Evolutionary conservation across 2,329 filamentous ascomycete species (phyloP), one percentile per base, ranked within the genome.

Genomic region (Leptographium lundbergii): DNA sequence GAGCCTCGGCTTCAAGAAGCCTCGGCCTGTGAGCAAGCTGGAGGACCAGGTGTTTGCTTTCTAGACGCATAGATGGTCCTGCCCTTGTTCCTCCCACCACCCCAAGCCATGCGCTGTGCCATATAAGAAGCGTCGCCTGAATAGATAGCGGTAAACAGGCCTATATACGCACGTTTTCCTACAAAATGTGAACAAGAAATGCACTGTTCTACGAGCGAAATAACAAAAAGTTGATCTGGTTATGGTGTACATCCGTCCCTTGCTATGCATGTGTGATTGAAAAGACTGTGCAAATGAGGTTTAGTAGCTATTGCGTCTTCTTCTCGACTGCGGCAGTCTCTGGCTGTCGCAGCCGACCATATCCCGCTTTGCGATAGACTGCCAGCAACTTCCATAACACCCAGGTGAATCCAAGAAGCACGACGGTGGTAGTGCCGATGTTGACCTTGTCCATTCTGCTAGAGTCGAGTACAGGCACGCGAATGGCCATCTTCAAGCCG

Each of bases 11-110:
- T 99, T 87, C 79, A 82, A 89, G 70, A 97, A 97, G 81, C 89
- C 94, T 50, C 84, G 86, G 62, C 90, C 92, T 52, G 91, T 97
- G 68, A 96, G 91, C 85, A 97, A 97, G 83, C 85, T 97, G 58
- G 88, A 92, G 71, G 94, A 99, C 73, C 94, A 97, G 75, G 89
- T 99, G 66, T 99, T 99, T 77, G 91, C 89, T 70, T 99, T 99
- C 76, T 88, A 74, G 68, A 55, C 3, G 27, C 13, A 51, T 54
- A 32, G 17, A 36, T n/a, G 22, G 39, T 6, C 14, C 19, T 6
- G 14, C 17, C 4, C 39, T 19, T 42, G 4, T 6, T 42, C 42
- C 42, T n/a, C 42, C 19, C 42, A 10, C 19, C 42, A 19, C 42
- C 42, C 42, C 42, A 14, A 56, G 22, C 4, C 42, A 50, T 17